Conservation (phyloP, 768 basidiomycete genomes). For the Leccinum rimulosum region DNA sequence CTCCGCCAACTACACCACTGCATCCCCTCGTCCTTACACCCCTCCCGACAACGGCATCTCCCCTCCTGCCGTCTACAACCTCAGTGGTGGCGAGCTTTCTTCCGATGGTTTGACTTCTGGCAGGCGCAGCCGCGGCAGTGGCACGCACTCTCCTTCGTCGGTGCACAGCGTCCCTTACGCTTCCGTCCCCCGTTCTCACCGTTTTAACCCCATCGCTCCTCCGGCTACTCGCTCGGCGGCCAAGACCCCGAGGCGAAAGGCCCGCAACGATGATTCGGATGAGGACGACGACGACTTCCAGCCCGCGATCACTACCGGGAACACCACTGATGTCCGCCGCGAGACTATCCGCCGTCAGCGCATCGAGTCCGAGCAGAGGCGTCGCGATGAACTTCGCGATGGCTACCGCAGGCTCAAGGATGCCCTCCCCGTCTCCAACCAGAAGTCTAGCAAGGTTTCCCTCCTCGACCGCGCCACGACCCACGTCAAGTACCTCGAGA, state of each 20-base stretch:
- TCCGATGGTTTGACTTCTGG: slow-evolving; percentile 69
- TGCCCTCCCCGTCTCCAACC: slow-evolving; percentile 83
- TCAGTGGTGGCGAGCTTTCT: slow-evolving; percentile 68
- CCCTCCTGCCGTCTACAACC: slow-evolving; percentile 68
- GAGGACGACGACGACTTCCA: slow-evolving; percentile 77
- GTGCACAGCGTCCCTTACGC: slow-evolving; percentile 52
- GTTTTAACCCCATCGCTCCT: slow-evolving; percentile 70
- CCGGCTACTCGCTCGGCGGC: slow-evolving; percentile 53
- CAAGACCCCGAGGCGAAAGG: slow-evolving; percentile 45
- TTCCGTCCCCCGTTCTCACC: slow-evolving; percentile 69
- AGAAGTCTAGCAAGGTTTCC: slow-evolving; percentile 91
- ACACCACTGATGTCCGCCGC: slow-evolving; percentile 67
- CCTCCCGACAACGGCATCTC: slow-evolving; percentile 66
- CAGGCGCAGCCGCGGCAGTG: slow-evolving; percentile 69
- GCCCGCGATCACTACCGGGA: slow-evolving; percentile 43
- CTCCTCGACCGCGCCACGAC: slow-evolving; percentile 85
- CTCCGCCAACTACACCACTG: slow-evolving; percentile 50
- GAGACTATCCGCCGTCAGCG: slow-evolving; percentile 90
- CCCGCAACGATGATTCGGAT: slow-evolving; percentile 64
- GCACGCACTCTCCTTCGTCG: slow-evolving; percentile 51
- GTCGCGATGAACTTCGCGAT: slow-evolving; percentile 90
- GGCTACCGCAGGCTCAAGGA: slow-evolving; percentile 91
- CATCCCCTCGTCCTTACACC: slow-evolving; percentile 64
- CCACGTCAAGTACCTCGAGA: slow-evolving; percentile 85
- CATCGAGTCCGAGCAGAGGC: slow-evolving; percentile 90